phyloP scores from a whole-genome alignment of 768 basidiomycete species.

The Cystobasidium onofrii region DNA sequence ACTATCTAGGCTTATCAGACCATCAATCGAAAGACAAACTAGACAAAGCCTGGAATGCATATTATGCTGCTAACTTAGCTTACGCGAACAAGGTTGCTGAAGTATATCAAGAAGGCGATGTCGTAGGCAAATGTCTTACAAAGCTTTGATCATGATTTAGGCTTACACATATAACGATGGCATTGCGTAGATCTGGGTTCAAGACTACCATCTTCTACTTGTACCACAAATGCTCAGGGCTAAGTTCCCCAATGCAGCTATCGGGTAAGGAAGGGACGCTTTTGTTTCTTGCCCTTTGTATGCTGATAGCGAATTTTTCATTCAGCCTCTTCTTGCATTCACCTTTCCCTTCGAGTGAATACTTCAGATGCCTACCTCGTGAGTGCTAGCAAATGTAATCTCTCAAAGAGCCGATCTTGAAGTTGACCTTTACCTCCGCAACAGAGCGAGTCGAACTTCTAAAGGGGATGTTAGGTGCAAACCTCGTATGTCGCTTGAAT shows the following conservation, averaged over 20 bases:
- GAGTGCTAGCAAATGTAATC: neutral
- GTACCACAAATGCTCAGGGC: conserved; percentile 76
- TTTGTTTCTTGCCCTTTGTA: too few species aligned
- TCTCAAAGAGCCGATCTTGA: too few species aligned
- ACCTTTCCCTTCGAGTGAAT: conserved; percentile 92
- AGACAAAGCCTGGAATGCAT: conserved; percentile 61
- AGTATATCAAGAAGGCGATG: conserved; percentile 77
- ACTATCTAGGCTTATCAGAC: conserved; percentile 87
- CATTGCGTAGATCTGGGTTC: conserved; percentile 47
- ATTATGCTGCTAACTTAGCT: conserved; percentile 70
- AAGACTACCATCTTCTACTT: conserved; percentile 94
- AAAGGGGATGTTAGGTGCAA: conserved; percentile 95
- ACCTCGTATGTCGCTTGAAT: conserved; percentile 50
- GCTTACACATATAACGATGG: too few species aligned
- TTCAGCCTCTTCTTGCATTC: conserved; percentile 78
- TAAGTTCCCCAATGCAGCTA: conserved; percentile 57
- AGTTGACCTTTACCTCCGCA: too few species aligned
- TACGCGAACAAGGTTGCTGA: conserved; percentile 75
- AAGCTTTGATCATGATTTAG: neutral
- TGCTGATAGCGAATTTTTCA: too few species aligned
- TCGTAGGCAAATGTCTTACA: conserved; percentile 45
- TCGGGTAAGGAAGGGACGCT: too few species aligned
- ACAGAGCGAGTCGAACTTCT: conserved; percentile 76
- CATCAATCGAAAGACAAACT: conserved; percentile 76
- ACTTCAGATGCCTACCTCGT: conserved; percentile 78